A percentile compares a stretch with the other conserved stretches of the same genome.
phyloP scores from a whole-genome alignment of 768 basidiomycete species.

The Auricularia heimuer region DNA sequence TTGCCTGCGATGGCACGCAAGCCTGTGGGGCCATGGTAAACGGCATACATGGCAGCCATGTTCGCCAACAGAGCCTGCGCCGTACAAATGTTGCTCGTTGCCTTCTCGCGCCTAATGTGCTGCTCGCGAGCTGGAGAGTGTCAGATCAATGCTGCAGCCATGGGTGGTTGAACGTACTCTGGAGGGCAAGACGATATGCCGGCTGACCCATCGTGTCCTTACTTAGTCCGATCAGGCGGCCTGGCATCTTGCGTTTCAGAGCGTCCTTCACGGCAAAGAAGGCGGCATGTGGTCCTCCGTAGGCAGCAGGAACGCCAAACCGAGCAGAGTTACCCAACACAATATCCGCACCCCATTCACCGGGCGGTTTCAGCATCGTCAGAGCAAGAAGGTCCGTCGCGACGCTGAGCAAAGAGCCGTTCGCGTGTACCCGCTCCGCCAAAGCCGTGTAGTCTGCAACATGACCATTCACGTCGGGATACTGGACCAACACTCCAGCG shows the following conservation, averaged over 20 bases:
- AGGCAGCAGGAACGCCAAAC: constrained; percentile 95
- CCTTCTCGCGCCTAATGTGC: constrained; percentile 95
- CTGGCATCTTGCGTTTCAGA: constrained; percentile 98
- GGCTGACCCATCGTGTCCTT: constrained; percentile 74
- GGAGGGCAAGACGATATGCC: constrained; percentile 87
- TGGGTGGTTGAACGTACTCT: constrained; percentile 43
- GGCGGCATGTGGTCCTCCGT: constrained; percentile 93
- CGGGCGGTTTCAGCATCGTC: constrained; percentile 87
- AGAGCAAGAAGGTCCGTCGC: constrained; percentile 90
- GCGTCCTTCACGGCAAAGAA: constrained; percentile 93
- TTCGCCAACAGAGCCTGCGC: constrained; percentile 96
- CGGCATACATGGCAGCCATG: constrained; percentile 98
- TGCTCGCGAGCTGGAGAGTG: constrained; percentile 74
- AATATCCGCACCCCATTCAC: constrained; percentile 98
- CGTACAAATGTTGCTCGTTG: constrained; percentile 97
- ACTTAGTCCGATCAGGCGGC: constrained; percentile 84
- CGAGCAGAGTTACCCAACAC: constrained; percentile 92
- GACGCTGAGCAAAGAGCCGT: constrained; percentile 74
- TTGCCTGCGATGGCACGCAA: constrained; percentile 77
- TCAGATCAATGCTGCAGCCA: background rate
- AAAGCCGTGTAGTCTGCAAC: constrained; percentile 65
- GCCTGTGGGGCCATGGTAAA: constrained; percentile 90
- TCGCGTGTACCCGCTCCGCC: constrained; percentile 55
- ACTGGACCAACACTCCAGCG: constrained; percentile 87
- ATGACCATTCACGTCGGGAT: constrained; percentile 82